Evolutionary conservation across 345 rosid genomes (phyloP).

Genomic region (Aquilaria yunnanensis): DNA sequence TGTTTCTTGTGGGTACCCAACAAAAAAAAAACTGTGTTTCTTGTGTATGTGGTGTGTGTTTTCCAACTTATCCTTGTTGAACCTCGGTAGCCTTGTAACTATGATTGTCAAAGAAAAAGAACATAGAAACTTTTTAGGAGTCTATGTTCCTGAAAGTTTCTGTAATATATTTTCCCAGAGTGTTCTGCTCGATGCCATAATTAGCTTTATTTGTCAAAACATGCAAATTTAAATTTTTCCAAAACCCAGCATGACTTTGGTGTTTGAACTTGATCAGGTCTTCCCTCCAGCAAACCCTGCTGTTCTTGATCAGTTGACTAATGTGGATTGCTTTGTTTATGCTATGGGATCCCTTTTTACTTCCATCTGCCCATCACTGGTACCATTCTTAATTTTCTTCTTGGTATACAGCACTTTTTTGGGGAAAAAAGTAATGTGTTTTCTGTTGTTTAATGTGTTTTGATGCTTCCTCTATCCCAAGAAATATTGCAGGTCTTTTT

Average conservation of each 20-base stretch:
- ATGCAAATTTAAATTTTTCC: background rate
- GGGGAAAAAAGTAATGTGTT: too few species aligned
- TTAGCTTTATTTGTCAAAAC: background rate
- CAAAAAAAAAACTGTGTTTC: background rate
- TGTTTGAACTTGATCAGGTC: constrained; percentile 40
- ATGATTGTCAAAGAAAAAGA: too few species aligned
- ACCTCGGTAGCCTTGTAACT: too few species aligned
- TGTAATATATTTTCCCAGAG: too few species aligned
- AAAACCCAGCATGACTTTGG: background rate
- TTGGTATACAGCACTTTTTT: too few species aligned
- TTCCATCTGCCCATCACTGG: constrained; percentile 92
- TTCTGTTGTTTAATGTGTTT: too few species aligned
- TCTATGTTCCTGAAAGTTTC: too few species aligned
- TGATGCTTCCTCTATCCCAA: too few species aligned
- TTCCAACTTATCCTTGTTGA: too few species aligned
- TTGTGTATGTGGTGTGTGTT: background rate
- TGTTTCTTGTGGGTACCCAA: background rate
- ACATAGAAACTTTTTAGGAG: too few species aligned
- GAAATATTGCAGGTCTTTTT: too few species aligned
- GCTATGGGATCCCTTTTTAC: constrained; percentile 99
- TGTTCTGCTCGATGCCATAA: too few species aligned
- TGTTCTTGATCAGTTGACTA: constrained; percentile 72
- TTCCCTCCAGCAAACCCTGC: constrained; percentile 70
- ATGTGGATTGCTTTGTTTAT: constrained; percentile 82
- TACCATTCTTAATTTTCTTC: constrained; percentile 17